Evolutionary conservation across 352 stramenopile species (phyloP).

Genomic region (Globisporangium emineosum): DNA sequence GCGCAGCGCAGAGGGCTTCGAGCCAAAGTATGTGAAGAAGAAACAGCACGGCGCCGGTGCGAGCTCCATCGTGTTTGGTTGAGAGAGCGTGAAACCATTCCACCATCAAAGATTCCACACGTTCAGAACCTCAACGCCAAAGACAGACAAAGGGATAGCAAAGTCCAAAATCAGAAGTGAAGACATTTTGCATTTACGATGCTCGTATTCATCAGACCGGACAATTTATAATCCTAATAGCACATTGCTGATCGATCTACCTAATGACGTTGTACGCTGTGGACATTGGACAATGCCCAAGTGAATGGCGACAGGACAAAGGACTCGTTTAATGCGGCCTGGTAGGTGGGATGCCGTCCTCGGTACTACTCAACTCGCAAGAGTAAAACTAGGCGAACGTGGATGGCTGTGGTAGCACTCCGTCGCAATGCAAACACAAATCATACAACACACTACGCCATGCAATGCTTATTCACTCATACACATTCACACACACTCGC

Average conservation of each 20-base stretch:
- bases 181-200: background rate
- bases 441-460: background rate
- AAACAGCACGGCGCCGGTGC: slow-evolving; percentile 71
- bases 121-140: background rate
- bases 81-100: slow-evolving; percentile 9
- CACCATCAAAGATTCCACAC: background rate
- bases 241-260: background rate
- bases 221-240: too few relatives aligned
- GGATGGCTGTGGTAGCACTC: background rate
- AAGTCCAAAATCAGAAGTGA: background rate
- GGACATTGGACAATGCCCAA: background rate
- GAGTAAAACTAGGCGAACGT: too few relatives aligned
- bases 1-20: slow-evolving; percentile 30
- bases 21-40: slow-evolving; percentile 66
- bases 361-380: too few relatives aligned
- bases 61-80: slow-evolving; percentile 85
- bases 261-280: background rate
- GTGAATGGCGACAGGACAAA: too few relatives aligned
- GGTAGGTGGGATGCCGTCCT: too few relatives aligned
- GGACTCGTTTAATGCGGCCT: too few relatives aligned
- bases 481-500: slow-evolving; percentile 2
- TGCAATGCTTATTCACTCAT: background rate
- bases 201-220: background rate
- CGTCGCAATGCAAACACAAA: background rate
- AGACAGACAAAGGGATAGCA: background rate